Base-by-base conservation (phyloP, 495 filamentous ascomycete genomes). In the Penicillium paradoxum region DNA sequence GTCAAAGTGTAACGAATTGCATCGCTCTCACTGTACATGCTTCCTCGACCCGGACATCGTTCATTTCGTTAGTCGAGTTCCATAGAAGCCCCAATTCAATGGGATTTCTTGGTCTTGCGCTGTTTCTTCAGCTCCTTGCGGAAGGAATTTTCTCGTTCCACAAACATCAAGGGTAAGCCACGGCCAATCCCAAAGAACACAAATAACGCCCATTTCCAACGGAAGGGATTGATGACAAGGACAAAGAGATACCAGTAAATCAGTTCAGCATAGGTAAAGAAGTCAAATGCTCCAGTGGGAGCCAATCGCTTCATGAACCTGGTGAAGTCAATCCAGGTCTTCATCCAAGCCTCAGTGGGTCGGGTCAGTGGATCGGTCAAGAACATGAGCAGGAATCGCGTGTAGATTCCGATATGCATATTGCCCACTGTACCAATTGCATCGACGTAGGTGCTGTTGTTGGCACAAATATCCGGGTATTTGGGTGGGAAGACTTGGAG, bases 351-450 rank as follows among this genome's bases (percentile, higher is more conserved):
- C 30, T 83, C 75, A 1, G 75, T 80, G 0, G 90, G 90, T 17
- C 84, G 74, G 0, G 88, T 84, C 40, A 91, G 69, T 1, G 87
- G 87, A 59, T 93, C 89, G 10, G 85, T 81, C 41, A 93, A 74
- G 63, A 92, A 92, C 87, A 92, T 90, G 27, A 93, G 78, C 29
- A 95, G 72, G 54, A 95, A 84, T 0, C 90, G 74, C 0, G 89
- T 93, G 68, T 92, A 93, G 49, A 95, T 91, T 15, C 89, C 90
- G 25, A 93, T 91, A 56, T 95, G 89, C 75, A 86, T 92, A 61
- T 93, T 90, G 0, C 88, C 87, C 0, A 91, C 87, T 0, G 73
- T 73, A 3, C 90, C 89, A 54, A 95, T 92, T 1, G 84, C 89
- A 50, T 86, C 84, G 33, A 91, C 74, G 50, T 91, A 93, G 0